phyloP scores from a whole-genome alignment of 192 early-diverging fungal genomes.

The Coemansia sp. region DNA sequence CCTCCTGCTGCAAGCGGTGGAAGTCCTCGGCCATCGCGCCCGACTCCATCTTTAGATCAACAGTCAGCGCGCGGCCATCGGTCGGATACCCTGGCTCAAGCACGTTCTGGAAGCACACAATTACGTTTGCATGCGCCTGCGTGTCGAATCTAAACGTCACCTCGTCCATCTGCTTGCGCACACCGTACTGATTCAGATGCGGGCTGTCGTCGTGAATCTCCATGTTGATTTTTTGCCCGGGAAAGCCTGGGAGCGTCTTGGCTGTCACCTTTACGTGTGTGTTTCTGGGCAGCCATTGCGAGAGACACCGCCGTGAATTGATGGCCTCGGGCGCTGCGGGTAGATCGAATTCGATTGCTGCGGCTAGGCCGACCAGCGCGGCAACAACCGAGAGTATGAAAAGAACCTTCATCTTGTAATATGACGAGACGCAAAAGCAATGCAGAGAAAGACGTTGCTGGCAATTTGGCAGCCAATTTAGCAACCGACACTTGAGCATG shows the following conservation, averaged over 20 bases:
- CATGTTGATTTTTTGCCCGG: slow-evolving; percentile 64
- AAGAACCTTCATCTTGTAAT: slow-evolving; percentile 19
- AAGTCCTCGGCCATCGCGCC: slow-evolving; percentile 84
- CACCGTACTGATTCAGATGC: slow-evolving; percentile 68
- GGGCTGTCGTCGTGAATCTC: slow-evolving; percentile 69
- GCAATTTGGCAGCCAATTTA: background rate
- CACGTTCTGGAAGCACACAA: slow-evolving; percentile 81
- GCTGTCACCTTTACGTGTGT: slow-evolving; percentile 68
- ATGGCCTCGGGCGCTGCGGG: slow-evolving; percentile 48
- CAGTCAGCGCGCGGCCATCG: slow-evolving; percentile 53
- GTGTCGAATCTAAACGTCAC: slow-evolving; percentile 76
- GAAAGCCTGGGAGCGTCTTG: slow-evolving; percentile 63
- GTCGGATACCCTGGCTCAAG: slow-evolving; percentile 56
- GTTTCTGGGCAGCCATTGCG: slow-evolving; percentile 70
- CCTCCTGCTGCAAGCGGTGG: slow-evolving; percentile 61
- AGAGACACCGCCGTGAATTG: slow-evolving; percentile 62
- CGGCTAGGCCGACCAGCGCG: slow-evolving; percentile 7
- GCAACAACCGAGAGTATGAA: slow-evolving; percentile 16
- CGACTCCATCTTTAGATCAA: slow-evolving; percentile 78
- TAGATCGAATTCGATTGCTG: slow-evolving; percentile 82
- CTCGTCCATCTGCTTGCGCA: slow-evolving; percentile 61
- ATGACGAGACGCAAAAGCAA: background rate
- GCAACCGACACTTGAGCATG: background rate
- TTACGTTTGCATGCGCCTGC: slow-evolving; percentile 78
- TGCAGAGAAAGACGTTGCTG: background rate